Evolutionary conservation across 225 moss, liverwort and hornwort genomes (phyloP), one percentile per base, ranked within the genome.

Genomic region (Neckera pumila): DNA sequence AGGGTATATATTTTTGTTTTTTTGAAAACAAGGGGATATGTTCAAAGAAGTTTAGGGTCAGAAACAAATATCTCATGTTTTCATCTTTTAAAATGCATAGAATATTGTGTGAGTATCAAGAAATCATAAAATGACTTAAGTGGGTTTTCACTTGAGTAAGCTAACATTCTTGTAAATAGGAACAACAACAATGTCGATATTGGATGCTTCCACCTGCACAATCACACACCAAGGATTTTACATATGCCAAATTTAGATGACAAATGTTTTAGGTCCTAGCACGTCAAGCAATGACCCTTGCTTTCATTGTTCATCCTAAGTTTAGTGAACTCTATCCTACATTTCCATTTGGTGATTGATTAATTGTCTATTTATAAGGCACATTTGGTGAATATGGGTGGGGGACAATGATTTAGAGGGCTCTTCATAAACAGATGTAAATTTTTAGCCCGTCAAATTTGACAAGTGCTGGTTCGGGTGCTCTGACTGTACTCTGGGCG

Each of bases 151-250:
- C 28, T 43, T 42, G 17, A 27, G 1, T 69, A 33, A 14, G 34
- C 21, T 76, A 22, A 51, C 9, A 72, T 43, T 34, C 5, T 51
- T 12, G 5, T 34, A 49, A 49, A 75, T 23, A 36, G 23, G 9
- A 1, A 2, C 36, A 36, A 36, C 3, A 3, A 76, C 1, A 34
- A 1, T 76, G 14, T 36, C 0, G 0, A 0, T 34, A 33, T 14
- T 53, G 0, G 5, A 5, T 76, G 12, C 53, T 51, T 76, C 6
- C 33, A 19, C 49, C 7, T 42, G 14, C n/a, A n/a, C n/a, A n/a
- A n/a, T n/a, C n/a, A n/a, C 2, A 0, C 20, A 11, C 21, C 21
- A 36, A 66, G 3, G 3, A 0, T 36, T 1, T 36, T 2, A 19
- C 3, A 66, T 0, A 17, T 1, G 2, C 33, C 64, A 33, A 38